A percentile compares a stretch with the other conserved stretches of the same genome.
Evolutionary conservation across 116 monocot genomes (phyloP).

Genomic region (Posidonia oceanica): DNA sequence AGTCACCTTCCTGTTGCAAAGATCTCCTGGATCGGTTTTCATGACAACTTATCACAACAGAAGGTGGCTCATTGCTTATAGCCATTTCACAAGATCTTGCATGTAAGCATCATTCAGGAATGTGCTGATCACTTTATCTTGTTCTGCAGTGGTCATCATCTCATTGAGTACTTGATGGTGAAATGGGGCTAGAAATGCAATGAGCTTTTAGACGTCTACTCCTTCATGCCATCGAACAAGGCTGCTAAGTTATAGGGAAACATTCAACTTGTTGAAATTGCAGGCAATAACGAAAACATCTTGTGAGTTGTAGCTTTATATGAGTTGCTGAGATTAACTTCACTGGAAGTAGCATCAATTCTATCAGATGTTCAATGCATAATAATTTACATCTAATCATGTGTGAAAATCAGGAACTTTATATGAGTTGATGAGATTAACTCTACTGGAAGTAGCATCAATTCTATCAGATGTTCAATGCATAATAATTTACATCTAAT

Average conservation of each 20-base stretch:
- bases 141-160: slow-evolving; percentile 81
- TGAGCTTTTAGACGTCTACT: slow-evolving; percentile 78
- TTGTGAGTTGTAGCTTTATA: too few relatives aligned
- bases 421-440: not conserved
- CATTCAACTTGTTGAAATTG: slow-evolving; percentile 86
- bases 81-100: not conserved
- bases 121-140: not conserved
- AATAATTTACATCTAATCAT: too few relatives aligned
- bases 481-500: too few relatives aligned
- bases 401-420: too few relatives aligned
- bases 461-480: too few relatives aligned
- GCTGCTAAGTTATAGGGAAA: slow-evolving; percentile 64
- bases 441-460: too few relatives aligned
- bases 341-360: too few relatives aligned
- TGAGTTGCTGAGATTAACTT: not conserved
- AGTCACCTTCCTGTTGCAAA: slow-evolving; percentile 64
- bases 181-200: slow-evolving; percentile 91
- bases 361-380: too few relatives aligned
- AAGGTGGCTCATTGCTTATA: slow-evolving; percentile 30
- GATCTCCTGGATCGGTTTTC: slow-evolving; percentile 67
- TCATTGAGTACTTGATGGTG: slow-evolving; percentile 90
- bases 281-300: slow-evolving; percentile 5
- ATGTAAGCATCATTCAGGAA: not conserved
- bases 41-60: slow-evolving; percentile 89
- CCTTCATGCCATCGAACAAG: slow-evolving; percentile 70